phyloP scores from a whole-genome alignment of 2,329 filamentous ascomycete species.

The Penicillium griseofulvum region DNA sequence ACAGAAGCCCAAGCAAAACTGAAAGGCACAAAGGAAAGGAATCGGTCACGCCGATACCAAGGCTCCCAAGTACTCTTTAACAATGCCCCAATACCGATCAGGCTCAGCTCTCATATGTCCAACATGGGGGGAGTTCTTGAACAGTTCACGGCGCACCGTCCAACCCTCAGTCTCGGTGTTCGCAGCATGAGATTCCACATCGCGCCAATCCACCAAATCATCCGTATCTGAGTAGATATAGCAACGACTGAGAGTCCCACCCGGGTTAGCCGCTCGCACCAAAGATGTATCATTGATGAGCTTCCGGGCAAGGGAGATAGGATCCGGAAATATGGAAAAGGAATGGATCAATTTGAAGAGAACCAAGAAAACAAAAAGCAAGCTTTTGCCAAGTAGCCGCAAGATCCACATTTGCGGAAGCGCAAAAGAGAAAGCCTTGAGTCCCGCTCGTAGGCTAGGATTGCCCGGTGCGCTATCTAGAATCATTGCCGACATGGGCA shows the following conservation, averaged over 20 bases:
- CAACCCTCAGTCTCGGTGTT: slow-evolving; percentile 33
- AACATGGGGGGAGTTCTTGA: slow-evolving; percentile 40
- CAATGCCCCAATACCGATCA: slow-evolving; percentile 41
- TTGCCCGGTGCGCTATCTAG: slow-evolving; percentile 49
- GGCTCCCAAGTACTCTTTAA: slow-evolving; percentile 25
- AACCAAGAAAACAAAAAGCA: slow-evolving; percentile 27
- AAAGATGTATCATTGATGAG: slow-evolving; percentile 33
- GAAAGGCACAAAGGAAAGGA: neutral
- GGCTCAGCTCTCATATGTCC: slow-evolving; percentile 40
- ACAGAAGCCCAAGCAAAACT: neutral
- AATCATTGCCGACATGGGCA: slow-evolving; percentile 44
- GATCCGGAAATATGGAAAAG: slow-evolving; percentile 22
- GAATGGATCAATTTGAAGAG: slow-evolving; percentile 17
- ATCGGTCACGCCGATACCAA: neutral
- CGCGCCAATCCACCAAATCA: slow-evolving; percentile 35
- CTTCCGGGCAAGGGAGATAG: slow-evolving; percentile 27
- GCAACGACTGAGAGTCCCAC: slow-evolving; percentile 24
- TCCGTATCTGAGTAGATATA: slow-evolving; percentile 44
- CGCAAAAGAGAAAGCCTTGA: slow-evolving; percentile 37
- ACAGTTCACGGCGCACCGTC: slow-evolving; percentile 36
- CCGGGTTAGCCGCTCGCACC: slow-evolving; percentile 12
- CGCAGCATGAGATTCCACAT: slow-evolving; percentile 39
- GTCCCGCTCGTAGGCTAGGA: slow-evolving; percentile 22
- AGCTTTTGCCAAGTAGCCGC: slow-evolving; percentile 26
- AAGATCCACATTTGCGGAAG: slow-evolving; percentile 34